Evolutionary conservation across 2,329 filamentous ascomycete species (phyloP).

Genomic region (Rhytidhysteron rufulum): DNA sequence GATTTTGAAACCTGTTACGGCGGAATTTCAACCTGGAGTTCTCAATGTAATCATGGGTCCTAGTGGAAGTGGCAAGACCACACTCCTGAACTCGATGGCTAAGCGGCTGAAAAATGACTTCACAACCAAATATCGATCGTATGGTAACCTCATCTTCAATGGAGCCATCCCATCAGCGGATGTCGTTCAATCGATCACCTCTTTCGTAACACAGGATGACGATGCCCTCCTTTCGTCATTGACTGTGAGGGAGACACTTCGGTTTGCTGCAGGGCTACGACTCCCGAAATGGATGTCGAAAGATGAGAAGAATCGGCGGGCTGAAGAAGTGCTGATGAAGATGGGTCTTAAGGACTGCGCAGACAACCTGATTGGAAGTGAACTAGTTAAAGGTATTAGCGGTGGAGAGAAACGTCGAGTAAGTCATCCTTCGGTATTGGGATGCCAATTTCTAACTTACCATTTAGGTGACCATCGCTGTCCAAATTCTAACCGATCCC

Average conservation of each 20-base stretch:
- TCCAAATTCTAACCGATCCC: constrained; percentile 73
- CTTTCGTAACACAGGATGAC: constrained; percentile 76
- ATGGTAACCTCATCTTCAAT: constrained; percentile 67
- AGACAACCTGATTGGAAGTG: constrained; percentile 68
- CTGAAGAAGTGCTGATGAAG: constrained; percentile 68
- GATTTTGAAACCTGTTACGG: constrained; percentile 64
- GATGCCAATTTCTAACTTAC: neutral
- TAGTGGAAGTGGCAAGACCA: constrained; percentile 73
- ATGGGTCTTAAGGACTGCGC: constrained; percentile 77
- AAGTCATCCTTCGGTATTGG: neutral
- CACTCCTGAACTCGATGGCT: constrained; percentile 69
- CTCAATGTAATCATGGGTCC: constrained; percentile 79
- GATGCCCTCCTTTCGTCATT: constrained; percentile 70
- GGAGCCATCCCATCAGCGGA: constrained; percentile 62
- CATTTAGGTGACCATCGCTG: constrained; percentile 60
- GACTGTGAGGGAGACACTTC: constrained; percentile 71
- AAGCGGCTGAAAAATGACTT: constrained; percentile 60
- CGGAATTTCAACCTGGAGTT: constrained; percentile 64
- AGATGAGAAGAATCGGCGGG: constrained; percentile 62
- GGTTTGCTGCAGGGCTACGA: constrained; percentile 63
- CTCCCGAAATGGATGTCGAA: constrained; percentile 68
- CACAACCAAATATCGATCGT: constrained; percentile 58
- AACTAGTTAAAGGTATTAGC: constrained; percentile 72
- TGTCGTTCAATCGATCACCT: constrained; percentile 68
- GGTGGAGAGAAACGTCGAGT: constrained; percentile 73